These are phyloP conservation scores for Fusarium veterinarium DNA, from an alignment of 2,329 filamentous ascomycete genomes.

Conservation along the genomic window DNA sequence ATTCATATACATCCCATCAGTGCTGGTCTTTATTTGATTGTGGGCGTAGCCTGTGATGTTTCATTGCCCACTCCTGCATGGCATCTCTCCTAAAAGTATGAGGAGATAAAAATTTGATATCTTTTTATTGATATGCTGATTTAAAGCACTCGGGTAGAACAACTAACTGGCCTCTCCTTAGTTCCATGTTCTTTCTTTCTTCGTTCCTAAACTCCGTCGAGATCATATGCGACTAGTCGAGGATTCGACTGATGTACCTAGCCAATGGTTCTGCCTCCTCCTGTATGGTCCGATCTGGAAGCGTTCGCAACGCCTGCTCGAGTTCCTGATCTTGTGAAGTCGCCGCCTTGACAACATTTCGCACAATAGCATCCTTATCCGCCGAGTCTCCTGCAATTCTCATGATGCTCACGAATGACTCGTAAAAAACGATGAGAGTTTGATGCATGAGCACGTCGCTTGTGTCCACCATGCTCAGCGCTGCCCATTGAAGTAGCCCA, in stretches of 20 bases:
- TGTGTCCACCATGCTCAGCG: constrained; percentile 63
- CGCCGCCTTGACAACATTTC: constrained; percentile 57
- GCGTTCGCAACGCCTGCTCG: constrained; percentile 50
- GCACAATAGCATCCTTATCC: constrained; percentile 52
- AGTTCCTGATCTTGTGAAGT: constrained; percentile 54
- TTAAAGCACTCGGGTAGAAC: background rate
- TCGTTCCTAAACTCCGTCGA: background rate
- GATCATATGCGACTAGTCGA: constrained; percentile 33
- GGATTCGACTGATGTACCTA: constrained; percentile 57
- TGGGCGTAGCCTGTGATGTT: background rate
- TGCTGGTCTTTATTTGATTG: background rate
- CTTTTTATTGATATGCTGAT: background rate
- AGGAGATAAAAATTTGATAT: too few species aligned
- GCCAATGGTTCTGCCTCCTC: constrained; percentile 63
- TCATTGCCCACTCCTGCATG: background rate
- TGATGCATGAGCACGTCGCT: constrained; percentile 63
- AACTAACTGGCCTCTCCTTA: background rate
- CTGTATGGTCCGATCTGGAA: constrained; percentile 62
- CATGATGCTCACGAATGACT: constrained; percentile 62
- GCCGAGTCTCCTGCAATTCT: constrained; percentile 52
- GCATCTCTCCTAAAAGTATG: background rate
- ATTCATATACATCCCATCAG: constrained; percentile 22
- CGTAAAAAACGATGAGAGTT: constrained; percentile 65
- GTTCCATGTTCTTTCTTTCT: background rate
- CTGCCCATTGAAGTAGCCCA: constrained; percentile 63